Evolutionary conservation across 2,329 filamentous ascomycete species (phyloP), one percentile per base, ranked within the genome.

Genomic region (Colletotrichum magnum): DNA sequence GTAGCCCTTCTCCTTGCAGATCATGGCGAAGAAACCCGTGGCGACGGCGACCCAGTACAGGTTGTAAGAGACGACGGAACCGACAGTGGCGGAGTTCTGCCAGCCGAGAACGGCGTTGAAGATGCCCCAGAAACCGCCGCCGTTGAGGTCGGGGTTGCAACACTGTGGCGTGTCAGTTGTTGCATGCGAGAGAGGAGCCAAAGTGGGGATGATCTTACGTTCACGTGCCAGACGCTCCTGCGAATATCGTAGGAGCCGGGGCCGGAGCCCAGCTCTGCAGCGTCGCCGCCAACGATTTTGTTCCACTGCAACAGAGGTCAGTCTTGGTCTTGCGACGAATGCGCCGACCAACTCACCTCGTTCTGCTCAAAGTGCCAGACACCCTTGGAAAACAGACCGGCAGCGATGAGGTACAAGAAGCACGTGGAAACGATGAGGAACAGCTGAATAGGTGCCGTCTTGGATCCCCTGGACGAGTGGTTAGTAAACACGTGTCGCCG

Each of bases 401-500:
- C 93, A 10, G 92, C 92, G 28, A 96, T 92, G 9, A 96, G 88
- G 76, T 96, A 96, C 18, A 96, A 82, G 75, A 95, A 87, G 77
- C 92, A 93, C 3, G 93, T 95, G 0, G 92, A 94, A 50, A 90
- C 81, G 74, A 95, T 90, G 47, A 96, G 83, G 84, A 96, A 95
- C 72, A 92, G 83, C 75, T 95, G 92, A 18, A 79, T 77, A 6
- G 77, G 75, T 41, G 77, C 72, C 10, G 75, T 64, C 63, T 77
- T 78, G 51, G 77, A 77, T 21, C 77, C 76, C 32, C 76, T 63
- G 93, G 79, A 41, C 86, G 87, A 0, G 13, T 12, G 4, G 88
- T 69, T n/a, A 72, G 56, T 21, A 43, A n/a, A 13, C 4, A 3
- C 7, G 18, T 28, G 12, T 10, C 13, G 39, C 0, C 2, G 18